Percentiles rank a stretch among this genome's conserved stretches.
phyloP scores from a whole-genome alignment of 1,139 yeast species.

The Kurtzmaniella quercitrusa region DNA sequence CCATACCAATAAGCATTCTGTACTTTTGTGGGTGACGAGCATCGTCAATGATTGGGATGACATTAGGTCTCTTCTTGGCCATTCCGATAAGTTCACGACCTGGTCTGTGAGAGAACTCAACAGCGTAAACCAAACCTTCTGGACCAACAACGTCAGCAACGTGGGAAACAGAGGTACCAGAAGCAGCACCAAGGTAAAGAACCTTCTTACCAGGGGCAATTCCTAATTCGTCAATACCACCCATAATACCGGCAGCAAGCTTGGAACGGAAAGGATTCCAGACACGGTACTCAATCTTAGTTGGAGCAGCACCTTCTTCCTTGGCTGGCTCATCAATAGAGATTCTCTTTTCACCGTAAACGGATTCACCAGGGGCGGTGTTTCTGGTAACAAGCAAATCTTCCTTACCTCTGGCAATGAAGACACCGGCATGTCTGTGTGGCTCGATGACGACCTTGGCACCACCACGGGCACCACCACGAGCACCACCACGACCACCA shows the following conservation, averaged over 20 bases:
- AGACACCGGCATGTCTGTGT: conserved; percentile 96
- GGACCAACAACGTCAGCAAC: conserved; percentile 98
- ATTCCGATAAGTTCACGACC: conserved; percentile 98
- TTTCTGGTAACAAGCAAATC: conserved; percentile 96
- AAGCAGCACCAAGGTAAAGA: conserved; percentile 96
- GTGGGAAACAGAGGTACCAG: conserved; percentile 98
- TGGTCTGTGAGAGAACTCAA: conserved; percentile 98
- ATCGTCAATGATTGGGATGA: conserved; percentile 97
- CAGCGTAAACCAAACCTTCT: conserved; percentile 97
- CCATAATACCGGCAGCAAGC: conserved; percentile 99
- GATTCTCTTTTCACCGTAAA: conserved; percentile 96
- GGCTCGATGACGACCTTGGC: conserved; percentile 97
- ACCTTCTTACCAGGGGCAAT: conserved; percentile 98
- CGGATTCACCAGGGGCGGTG: conserved; percentile 97
- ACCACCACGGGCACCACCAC: conserved; percentile 80
- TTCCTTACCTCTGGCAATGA: conserved; percentile 99
- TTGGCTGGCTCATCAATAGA: conserved; percentile 87
- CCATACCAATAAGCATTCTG: conserved; percentile 99
- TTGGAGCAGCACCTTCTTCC: conserved; percentile 84
- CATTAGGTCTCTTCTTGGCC: conserved; percentile 99
- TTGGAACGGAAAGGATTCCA: conserved; percentile 99
- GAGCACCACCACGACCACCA: conserved; percentile 70
- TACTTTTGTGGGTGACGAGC: conserved; percentile 99
- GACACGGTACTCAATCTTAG: conserved; percentile 97
- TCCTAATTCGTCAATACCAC: conserved; percentile 97